These are phyloP conservation scores for Bryum argenteum DNA, from an alignment of 225 moss, liverwort and hornwort genomes.

Conservation along the genomic window DNA sequence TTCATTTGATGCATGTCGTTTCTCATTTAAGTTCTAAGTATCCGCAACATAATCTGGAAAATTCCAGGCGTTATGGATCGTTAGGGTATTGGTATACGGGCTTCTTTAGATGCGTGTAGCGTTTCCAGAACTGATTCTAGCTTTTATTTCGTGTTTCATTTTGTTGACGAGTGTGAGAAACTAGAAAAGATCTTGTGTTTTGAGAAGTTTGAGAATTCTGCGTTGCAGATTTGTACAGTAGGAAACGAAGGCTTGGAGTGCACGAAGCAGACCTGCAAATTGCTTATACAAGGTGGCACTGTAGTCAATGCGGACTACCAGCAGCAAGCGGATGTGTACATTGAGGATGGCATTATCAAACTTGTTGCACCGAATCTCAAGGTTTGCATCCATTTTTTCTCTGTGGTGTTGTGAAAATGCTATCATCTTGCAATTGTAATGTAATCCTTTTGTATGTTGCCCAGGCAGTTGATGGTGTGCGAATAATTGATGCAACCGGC, in stretches of 20 bases:
- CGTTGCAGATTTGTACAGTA: constrained; percentile 48
- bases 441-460: constrained; percentile 5
- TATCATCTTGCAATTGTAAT: too few relatives aligned
- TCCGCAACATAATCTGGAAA: background rate
- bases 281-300: constrained; percentile 84
- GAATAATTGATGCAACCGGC: constrained; percentile 53
- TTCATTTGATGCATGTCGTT: background rate
- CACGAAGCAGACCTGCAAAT: constrained; percentile 48
- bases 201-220: background rate
- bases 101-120: background rate
- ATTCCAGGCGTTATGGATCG: too few relatives aligned
- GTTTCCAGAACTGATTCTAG: too few relatives aligned
- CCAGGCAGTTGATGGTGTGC: constrained; percentile 50
- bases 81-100: background rate
- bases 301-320: constrained; percentile 91
- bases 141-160: background rate
- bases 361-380: constrained; percentile 75
- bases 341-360: constrained; percentile 81
- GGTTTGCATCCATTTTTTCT: constrained; percentile 37
- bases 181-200: too few relatives aligned
- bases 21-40: background rate
- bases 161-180: background rate
- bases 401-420: background rate
- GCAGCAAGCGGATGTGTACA: constrained; percentile 80
- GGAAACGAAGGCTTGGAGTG: constrained; percentile 48